phyloP scores from a whole-genome alignment of 164 flowering plant species.

The Liriodendron chinense region DNA sequence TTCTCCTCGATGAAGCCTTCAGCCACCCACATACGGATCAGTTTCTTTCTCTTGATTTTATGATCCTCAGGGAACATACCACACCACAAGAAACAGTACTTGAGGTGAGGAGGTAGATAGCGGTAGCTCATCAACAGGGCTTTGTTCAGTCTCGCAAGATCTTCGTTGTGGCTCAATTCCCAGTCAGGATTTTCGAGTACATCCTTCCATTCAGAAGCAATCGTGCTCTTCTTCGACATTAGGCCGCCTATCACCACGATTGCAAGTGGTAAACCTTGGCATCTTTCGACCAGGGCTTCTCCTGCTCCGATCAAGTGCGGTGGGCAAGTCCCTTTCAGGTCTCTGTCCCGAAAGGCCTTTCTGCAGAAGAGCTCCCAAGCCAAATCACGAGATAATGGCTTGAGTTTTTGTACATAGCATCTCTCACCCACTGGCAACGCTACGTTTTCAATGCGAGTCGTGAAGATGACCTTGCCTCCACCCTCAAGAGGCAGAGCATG shows the following conservation, averaged over 20 bases:
- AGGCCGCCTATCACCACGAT: conserved; percentile 1
- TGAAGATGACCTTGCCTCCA: conserved; percentile 38
- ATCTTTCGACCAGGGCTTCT: neutral
- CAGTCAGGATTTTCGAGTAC: neutral
- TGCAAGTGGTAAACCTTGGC: conserved; percentile 7
- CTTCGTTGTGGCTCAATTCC: neutral
- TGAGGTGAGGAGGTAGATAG: neutral
- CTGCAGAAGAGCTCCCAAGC: conserved; percentile 2
- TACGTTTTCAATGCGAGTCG: conserved; percentile 23
- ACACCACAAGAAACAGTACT: conserved; percentile 19
- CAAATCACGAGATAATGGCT: neutral
- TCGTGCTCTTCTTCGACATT: neutral
- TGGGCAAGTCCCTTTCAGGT: neutral
- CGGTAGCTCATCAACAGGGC: neutral
- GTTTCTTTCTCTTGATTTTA: conserved; percentile 30
- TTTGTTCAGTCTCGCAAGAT: neutral
- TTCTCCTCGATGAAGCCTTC: conserved; percentile 40
- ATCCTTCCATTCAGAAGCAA: neutral
- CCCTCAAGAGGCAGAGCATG: conserved; percentile 35
- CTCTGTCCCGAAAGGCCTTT: neutral
- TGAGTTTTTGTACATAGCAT: neutral
- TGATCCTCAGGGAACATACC: conserved; percentile 34
- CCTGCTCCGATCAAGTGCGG: neutral
- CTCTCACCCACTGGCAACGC: neutral
- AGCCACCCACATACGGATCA: conserved; percentile 50